Conservation (phyloP, 225 moss, liverwort and hornwort species). For the Physcomitrellopsis africana region DNA sequence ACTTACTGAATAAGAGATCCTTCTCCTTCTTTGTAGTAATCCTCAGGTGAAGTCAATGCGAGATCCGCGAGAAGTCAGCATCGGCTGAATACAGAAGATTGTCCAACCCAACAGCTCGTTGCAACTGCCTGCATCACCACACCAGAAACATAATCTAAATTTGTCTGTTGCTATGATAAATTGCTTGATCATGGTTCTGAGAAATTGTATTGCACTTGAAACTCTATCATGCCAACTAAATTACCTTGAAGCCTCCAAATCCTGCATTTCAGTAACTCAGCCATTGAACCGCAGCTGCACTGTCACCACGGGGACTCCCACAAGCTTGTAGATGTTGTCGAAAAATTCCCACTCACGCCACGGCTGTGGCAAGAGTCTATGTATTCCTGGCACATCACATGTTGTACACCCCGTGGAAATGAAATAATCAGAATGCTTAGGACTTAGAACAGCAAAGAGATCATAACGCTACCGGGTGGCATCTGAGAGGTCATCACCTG, state of each 20-base stretch:
- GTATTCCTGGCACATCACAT: slow-evolving; percentile 92
- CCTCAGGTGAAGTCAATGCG: slow-evolving; percentile 89
- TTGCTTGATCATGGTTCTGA: background rate
- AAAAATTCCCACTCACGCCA: slow-evolving; percentile 89
- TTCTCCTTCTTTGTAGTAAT: slow-evolving; percentile 94
- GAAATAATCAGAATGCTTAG: background rate
- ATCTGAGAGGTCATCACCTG: slow-evolving; percentile 47
- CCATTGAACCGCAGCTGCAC: slow-evolving; percentile 96
- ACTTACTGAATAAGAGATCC: slow-evolving; percentile 76
- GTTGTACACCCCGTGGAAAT: slow-evolving; percentile 47
- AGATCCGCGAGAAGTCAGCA: slow-evolving; percentile 94
- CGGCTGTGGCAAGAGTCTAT: slow-evolving; percentile 68
- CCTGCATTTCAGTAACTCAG: slow-evolving; percentile 96
- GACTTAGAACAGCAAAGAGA: slow-evolving; percentile 2
- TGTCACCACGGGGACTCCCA: slow-evolving; percentile 92
- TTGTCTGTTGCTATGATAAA: background rate
- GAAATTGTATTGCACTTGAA: background rate
- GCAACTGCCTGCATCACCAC: slow-evolving; percentile 66
- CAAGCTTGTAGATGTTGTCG: slow-evolving; percentile 94
- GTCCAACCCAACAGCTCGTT: slow-evolving; percentile 80
- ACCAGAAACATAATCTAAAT: slow-evolving; percentile 8
- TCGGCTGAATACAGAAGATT: slow-evolving; percentile 94
- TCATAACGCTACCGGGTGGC: background rate
- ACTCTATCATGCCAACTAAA: background rate
- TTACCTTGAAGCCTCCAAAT: slow-evolving; percentile 85